Percentiles rank a stretch among this genome's conserved stretches.
phyloP scores from a whole-genome alignment of 176 grass and related monocot genomes.

The Rhynchospora breviuscula region DNA sequence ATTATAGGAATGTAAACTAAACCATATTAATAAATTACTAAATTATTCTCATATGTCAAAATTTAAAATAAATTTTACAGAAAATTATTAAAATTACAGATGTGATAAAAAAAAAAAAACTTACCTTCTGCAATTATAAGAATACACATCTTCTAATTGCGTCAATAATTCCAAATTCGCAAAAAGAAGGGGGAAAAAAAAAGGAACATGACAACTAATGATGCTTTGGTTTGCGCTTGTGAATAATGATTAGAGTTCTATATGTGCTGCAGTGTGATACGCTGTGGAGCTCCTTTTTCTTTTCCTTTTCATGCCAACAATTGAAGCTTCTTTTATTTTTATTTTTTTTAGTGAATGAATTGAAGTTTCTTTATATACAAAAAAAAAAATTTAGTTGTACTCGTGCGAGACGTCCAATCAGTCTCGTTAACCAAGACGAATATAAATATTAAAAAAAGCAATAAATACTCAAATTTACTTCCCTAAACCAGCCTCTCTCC shows the following conservation, averaged over 20 bases:
- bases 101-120: neutral
- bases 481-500: neutral
- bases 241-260: no score
- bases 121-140: neutral
- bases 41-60: neutral
- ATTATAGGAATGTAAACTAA: neutral
- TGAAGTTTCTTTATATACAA: no score
- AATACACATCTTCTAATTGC: neutral
- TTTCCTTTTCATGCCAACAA: no score
- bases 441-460: neutral
- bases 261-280: no score
- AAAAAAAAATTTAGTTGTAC: no score
- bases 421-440: neutral
- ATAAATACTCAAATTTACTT: neutral
- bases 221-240: no score
- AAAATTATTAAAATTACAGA: neutral
- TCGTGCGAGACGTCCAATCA: no score
- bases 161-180: neutral
- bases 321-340: no score
- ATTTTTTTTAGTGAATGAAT: no score
- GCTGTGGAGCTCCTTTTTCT: no score
- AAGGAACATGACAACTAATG: no score
- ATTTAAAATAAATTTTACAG: neutral
- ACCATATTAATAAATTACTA: neutral
- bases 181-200: neutral